These are phyloP conservation scores for Nothopassalora personata DNA, from an alignment of 2,329 filamentous ascomycete species.

Conservation along the genomic window DNA sequence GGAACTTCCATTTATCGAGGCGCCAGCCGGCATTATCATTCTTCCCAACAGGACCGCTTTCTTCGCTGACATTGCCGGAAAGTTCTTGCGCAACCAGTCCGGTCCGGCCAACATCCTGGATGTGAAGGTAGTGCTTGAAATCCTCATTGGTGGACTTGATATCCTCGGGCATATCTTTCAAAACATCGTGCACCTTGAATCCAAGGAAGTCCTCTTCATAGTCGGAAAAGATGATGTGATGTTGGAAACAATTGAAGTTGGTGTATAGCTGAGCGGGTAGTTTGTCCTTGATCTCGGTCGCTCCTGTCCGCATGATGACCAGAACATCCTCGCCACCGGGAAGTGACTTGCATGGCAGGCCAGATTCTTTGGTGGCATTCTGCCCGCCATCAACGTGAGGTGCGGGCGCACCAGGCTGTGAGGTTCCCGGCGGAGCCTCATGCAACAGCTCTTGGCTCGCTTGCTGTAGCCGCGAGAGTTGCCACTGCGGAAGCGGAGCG, in stretches of 20 bases:
- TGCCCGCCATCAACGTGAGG: background rate
- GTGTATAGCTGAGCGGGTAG: conserved; percentile 52
- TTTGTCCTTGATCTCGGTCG: conserved; percentile 52
- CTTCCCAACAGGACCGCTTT: conserved; percentile 24
- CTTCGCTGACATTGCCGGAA: conserved; percentile 20
- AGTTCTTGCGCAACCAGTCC: conserved; percentile 29
- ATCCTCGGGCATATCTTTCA: conserved; percentile 28
- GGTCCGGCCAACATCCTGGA: conserved; percentile 29
- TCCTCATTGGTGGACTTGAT: conserved; percentile 31
- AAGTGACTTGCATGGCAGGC: conserved; percentile 17
- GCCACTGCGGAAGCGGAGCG: conserved; percentile 6
- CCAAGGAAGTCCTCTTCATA: conserved; percentile 50
- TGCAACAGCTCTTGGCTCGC: background rate
- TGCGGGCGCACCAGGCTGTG: background rate
- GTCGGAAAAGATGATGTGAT: conserved; percentile 56
- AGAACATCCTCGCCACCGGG: conserved; percentile 46
- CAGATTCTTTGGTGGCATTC: background rate
- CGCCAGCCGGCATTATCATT: conserved; percentile 31
- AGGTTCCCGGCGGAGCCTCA: background rate
- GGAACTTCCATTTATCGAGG: conserved; percentile 50
- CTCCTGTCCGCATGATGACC: conserved; percentile 54
- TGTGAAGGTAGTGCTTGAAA: conserved; percentile 34
- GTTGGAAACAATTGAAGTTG: conserved; percentile 51
- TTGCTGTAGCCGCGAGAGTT: background rate
- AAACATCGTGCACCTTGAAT: conserved; percentile 32